A percentile compares a stretch with the other conserved stretches of the same genome.
These are phyloP conservation scores for Gossypium aridum DNA, from an alignment of 441 rosid species.

Conservation along the genomic window DNA sequence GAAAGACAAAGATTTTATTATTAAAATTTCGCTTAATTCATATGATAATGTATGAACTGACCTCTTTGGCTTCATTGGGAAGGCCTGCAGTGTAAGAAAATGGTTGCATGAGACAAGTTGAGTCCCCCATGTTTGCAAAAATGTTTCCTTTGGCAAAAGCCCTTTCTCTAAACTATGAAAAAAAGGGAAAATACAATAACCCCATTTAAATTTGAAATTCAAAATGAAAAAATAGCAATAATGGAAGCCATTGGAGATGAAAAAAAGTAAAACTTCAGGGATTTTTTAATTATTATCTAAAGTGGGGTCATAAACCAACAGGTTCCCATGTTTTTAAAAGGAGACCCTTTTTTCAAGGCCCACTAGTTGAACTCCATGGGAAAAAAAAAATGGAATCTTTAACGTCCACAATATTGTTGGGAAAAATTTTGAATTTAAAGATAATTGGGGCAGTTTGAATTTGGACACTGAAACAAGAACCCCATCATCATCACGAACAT, in stretches of 20 bases:
- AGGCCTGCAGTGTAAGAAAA: slow-evolving; percentile 40
- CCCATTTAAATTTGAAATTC: slow-evolving; percentile 42
- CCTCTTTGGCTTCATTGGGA: slow-evolving; percentile 35
- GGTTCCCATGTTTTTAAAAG: not conserved
- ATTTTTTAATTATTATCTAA: slow-evolving; percentile 9
- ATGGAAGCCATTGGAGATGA: not conserved
- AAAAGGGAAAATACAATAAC: not conserved
- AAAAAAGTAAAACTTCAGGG: not conserved
- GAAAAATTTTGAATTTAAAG: slow-evolving; percentile 20
- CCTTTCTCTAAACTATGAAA: not conserved
- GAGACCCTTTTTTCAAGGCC: slow-evolving; percentile 12
- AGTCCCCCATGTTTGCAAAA: slow-evolving; percentile 42
- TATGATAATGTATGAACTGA: slow-evolving; percentile 15
- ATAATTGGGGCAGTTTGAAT: not conserved
- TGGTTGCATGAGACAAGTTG: slow-evolving; percentile 65
- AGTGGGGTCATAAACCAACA: slow-evolving; percentile 21
- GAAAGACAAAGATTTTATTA: slow-evolving; percentile 7
- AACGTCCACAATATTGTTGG: slow-evolving; percentile 10
- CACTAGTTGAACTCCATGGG: not conserved
- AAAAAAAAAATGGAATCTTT: not conserved
- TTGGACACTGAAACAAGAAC: not conserved
- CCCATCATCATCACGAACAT: too few relatives aligned
- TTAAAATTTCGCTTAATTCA: not conserved
- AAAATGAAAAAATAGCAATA: slow-evolving; percentile 19
- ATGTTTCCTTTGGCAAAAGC: slow-evolving; percentile 7